These are phyloP conservation scores for Panellus pusillus DNA, from an alignment of 768 basidiomycete genomes.

Conservation along the genomic window DNA sequence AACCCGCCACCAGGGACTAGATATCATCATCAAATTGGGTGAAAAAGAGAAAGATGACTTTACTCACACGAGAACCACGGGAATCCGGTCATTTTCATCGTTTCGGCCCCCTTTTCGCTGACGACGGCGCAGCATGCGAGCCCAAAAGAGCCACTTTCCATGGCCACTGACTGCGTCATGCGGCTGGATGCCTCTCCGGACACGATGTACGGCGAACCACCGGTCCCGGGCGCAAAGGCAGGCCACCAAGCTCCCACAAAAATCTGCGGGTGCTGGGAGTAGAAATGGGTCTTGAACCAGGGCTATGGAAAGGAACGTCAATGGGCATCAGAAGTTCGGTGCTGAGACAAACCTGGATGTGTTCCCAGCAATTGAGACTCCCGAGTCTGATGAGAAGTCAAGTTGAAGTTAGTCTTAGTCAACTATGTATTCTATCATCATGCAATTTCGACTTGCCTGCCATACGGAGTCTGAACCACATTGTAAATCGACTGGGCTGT, in stretches of 20 bases:
- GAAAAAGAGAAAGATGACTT: conserved; percentile 8
- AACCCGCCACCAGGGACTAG: conserved; percentile 20
- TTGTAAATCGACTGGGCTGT: conserved; percentile 32
- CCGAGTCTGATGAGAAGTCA: conserved; percentile 21
- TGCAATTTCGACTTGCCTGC: conserved; percentile 6
- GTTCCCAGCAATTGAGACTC: conserved; percentile 32
- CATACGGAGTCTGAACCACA: conserved; percentile 30
- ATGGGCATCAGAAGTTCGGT: not conserved
- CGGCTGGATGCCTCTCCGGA: conserved; percentile 30
- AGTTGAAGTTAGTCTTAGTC: too few relatives aligned
- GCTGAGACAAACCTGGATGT: conserved; percentile 24
- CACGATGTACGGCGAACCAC: conserved; percentile 31
- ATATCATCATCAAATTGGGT: not conserved
- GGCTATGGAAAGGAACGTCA: conserved; percentile 20
- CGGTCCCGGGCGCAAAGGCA: conserved; percentile 26
- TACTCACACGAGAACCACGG: conserved; percentile 31
- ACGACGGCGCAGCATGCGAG: conserved; percentile 31
- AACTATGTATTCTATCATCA: not conserved
- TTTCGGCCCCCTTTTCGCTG: conserved; percentile 28
- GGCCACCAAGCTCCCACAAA: conserved; percentile 34
- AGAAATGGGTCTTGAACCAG: conserved; percentile 31
- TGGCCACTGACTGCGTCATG: conserved; percentile 31
- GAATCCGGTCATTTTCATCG: conserved; percentile 29
- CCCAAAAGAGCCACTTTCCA: conserved; percentile 33
- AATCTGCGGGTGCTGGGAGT: conserved; percentile 32